Conservation (phyloP, 2,329 filamentous ascomycete genomes). For the Acrocalymma vagum region DNA sequence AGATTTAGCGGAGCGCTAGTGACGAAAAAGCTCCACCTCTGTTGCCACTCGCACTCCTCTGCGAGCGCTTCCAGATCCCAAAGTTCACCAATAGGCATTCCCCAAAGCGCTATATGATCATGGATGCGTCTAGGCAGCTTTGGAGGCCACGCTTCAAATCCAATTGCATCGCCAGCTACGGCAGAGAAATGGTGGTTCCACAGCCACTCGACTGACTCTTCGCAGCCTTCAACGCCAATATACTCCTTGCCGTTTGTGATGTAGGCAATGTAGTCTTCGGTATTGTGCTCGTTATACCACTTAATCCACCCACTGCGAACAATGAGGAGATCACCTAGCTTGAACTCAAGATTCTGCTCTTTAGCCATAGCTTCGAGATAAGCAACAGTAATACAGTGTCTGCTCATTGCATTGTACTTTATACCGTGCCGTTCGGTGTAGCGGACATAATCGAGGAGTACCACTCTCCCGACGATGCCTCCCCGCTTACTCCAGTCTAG, state of each 20-base stretch:
- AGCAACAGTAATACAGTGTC: conserved; percentile 21
- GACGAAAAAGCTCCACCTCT: conserved; percentile 54
- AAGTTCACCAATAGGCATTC: conserved; percentile 38
- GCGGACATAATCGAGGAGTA: conserved; percentile 1
- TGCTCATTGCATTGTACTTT: too few species aligned
- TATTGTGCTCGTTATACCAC: conserved; percentile 8
- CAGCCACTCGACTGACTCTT: conserved; percentile 66
- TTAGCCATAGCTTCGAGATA: conserved; percentile 18
- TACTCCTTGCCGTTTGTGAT: conserved; percentile 12
- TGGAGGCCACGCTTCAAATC: conserved; percentile 64
- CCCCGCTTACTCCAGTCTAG: too few species aligned
- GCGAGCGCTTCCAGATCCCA: conserved; percentile 41
- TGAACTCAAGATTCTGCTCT: conserved; percentile 12
- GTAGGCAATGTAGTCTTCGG: conserved; percentile 14
- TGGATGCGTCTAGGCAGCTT: conserved; percentile 7
- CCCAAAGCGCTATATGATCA: conserved; percentile 20
- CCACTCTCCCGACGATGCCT: too few species aligned
- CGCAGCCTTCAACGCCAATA: conserved; percentile 15
- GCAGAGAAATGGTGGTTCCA: conserved; percentile 71
- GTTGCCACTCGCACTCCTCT: conserved; percentile 34
- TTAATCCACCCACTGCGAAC: conserved; percentile 27
- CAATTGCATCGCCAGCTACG: conserved; percentile 67
- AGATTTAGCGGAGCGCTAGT: conserved; percentile 64
- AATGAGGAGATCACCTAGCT: conserved; percentile 27
- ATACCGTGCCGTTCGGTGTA: conserved; percentile 1